These are phyloP conservation scores for Paracoccidioides brasiliensis DNA, from an alignment of 2,329 filamentous ascomycete genomes.

Conservation along the genomic window DNA sequence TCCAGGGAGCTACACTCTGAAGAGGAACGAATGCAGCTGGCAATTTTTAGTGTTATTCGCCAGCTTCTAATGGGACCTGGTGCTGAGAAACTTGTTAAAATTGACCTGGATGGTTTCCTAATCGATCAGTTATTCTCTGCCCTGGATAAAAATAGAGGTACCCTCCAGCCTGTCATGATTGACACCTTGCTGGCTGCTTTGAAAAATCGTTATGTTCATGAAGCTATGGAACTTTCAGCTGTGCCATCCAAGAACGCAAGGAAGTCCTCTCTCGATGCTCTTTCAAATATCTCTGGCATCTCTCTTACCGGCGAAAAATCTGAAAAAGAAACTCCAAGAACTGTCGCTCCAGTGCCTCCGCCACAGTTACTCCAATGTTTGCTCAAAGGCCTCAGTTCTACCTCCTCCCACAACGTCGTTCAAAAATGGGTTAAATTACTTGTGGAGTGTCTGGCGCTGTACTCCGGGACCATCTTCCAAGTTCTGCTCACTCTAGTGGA, in stretches of 20 bases:
- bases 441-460: slow-evolving; percentile 68
- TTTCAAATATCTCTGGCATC: slow-evolving; percentile 29
- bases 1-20: slow-evolving; percentile 23
- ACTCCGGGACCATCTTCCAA: slow-evolving; percentile 74
- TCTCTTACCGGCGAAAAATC: slow-evolving; percentile 35
- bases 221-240: slow-evolving; percentile 20
- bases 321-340: slow-evolving; percentile 24
- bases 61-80: slow-evolving; percentile 29
- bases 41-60: slow-evolving; percentile 53
- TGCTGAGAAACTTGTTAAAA: slow-evolving; percentile 25
- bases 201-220: slow-evolving; percentile 41
- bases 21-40: slow-evolving; percentile 56
- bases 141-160: slow-evolving; percentile 49
- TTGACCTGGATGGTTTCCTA: slow-evolving; percentile 55
- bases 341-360: slow-evolving; percentile 33
- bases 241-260: slow-evolving; percentile 24
- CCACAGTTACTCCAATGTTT: slow-evolving; percentile 69
- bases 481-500: slow-evolving; percentile 83
- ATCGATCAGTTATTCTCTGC: slow-evolving; percentile 54
- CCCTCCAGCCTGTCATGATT: slow-evolving; percentile 63
- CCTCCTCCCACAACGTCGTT: slow-evolving; percentile 60
- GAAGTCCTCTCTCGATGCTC: slow-evolving; percentile 27
- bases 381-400: slow-evolving; percentile 63
- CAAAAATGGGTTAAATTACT: slow-evolving; percentile 89
- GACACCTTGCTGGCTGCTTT: slow-evolving; percentile 65